Evolutionary conservation across 2,329 filamentous ascomycete genomes (phyloP), one percentile per base, ranked within the genome.

Genomic region (Aspergillaceae sp.): DNA sequence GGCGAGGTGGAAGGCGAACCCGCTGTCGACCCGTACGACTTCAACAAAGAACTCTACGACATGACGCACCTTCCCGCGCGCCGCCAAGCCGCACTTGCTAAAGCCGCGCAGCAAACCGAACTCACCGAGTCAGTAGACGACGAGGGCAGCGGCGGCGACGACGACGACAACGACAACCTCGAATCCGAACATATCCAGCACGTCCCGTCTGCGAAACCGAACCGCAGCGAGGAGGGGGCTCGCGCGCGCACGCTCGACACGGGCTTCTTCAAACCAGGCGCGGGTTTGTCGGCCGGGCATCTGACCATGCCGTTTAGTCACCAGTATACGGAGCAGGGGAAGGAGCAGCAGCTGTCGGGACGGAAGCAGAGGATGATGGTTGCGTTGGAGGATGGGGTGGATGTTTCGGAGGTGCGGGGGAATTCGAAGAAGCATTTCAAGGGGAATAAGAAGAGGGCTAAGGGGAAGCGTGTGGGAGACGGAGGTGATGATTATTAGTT

Each of bases 11-110:
- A 19, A 1, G 19, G 19, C 19, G 19, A 19, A 1, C 55, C 57
- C n/a, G 19, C 19, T 19, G 79, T 85, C 35, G 86, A 96, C 56
- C 73, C 80, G 0, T 71, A 72, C 42, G 79, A 84, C 45, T 98
- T 97, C 76, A 98, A 98, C 70, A 74, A 76, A 42, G 90, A 94
- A 48, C 80, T 97, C 4, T 97, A 97, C 67, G 85, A 94, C 59
- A 74, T 84, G 40, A 74, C 76, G 0, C 87, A 95, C 61, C 77
- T 97, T 3, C 91, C 91, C 0, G 80, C 83, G 53, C 92, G 89
- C 68, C 81, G 90, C 42, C 82, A 86, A 43, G 80, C 79, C 5
- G 72, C 89, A 41, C 57, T 69, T 40, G 55, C 62, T 37, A 67
- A 66, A 41, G 71, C 75, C 36, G 67, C 70, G 27, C 66, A 74